phyloP scores from a whole-genome alignment of 352 stramenopile species.

The Elongisporangium undulatum region DNA sequence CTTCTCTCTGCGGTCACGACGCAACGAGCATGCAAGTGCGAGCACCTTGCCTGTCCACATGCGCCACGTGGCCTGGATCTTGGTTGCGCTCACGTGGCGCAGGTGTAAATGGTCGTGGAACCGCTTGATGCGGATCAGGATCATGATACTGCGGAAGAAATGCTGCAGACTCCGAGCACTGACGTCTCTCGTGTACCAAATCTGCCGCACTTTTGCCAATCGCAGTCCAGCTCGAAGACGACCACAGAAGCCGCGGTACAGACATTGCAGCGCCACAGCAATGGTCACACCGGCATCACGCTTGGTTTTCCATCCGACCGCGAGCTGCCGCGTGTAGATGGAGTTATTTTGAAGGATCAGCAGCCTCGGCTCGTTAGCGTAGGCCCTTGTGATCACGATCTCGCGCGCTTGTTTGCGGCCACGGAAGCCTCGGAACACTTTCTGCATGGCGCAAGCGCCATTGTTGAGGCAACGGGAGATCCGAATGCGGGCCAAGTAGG shows the following conservation, averaged over 20 bases:
- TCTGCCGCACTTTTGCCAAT: conserved; percentile 23
- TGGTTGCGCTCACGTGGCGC: conserved; percentile 29
- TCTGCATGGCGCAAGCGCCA: conserved; percentile 43
- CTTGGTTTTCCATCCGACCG: conserved; percentile 52
- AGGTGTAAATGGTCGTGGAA: conserved; percentile 34
- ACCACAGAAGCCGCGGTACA: conserved; percentile 45
- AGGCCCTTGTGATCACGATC: conserved; percentile 40
- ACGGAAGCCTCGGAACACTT: conserved; percentile 40
- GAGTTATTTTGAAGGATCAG: conserved; percentile 36
- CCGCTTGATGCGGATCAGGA: conserved; percentile 40
- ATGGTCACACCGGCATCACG: conserved; percentile 39
- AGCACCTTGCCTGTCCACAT: conserved; percentile 70
- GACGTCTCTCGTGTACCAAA: conserved; percentile 30
- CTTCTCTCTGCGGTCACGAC: conserved; percentile 27
- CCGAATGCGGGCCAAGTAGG: conserved; percentile 41
- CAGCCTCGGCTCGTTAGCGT: conserved; percentile 30
- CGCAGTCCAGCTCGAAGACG: conserved; percentile 26
- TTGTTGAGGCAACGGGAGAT: conserved; percentile 29
- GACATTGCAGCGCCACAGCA: conserved; percentile 30
- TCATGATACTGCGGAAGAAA: conserved; percentile 74
- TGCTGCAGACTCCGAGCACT: conserved; percentile 52
- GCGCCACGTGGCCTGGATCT: conserved; percentile 69
- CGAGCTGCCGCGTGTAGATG: conserved; percentile 56
- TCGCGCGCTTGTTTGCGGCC: conserved; percentile 27
- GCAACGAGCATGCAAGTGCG: conserved; percentile 31